Evolutionary conservation across 257 asterid genomes (phyloP).

Genomic region (Nicotiana attenuata): DNA sequence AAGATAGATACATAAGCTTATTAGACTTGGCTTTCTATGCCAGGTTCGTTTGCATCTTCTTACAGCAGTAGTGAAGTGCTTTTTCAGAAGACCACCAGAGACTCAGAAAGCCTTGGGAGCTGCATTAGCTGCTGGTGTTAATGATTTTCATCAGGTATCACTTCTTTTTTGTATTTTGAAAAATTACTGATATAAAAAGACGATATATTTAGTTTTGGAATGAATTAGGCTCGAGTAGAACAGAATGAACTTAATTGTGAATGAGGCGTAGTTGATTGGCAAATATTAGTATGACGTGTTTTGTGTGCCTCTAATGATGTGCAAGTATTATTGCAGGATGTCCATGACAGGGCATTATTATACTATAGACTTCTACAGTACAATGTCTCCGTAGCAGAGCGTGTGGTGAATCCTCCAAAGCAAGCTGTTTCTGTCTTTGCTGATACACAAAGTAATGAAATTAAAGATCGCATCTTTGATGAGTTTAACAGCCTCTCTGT

Average conservation of each 20-base stretch:
- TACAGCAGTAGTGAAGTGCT: constrained; percentile 90
- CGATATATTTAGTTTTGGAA: neutral
- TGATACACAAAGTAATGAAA: constrained; percentile 88
- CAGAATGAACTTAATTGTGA: constrained; percentile 7
- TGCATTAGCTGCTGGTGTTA: constrained; percentile 91
- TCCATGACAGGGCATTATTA: constrained; percentile 93
- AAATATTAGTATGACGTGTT: neutral
- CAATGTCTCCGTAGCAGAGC: constrained; percentile 73
- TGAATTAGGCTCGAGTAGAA: neutral
- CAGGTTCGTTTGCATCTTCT: constrained; percentile 97
- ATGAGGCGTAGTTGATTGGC: neutral
- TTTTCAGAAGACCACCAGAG: constrained; percentile 91
- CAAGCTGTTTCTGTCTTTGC: constrained; percentile 99
- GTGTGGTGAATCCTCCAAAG: constrained; percentile 94
- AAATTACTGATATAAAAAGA: neutral
- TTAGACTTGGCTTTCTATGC: constrained; percentile 19
- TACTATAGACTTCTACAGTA: constrained; percentile 86
- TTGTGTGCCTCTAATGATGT: constrained; percentile 6
- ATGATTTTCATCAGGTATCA: constrained; percentile 94
- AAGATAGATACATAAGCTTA: neutral
- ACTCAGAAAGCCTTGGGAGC: constrained; percentile 86
- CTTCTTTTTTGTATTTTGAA: neutral
- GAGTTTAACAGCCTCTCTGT: constrained; percentile 98
- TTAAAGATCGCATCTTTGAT: constrained; percentile 96
- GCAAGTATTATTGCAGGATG: constrained; percentile 65